Evolutionary conservation across 2,329 filamentous ascomycete species (phyloP).

Genomic region (Tolypocladium endophyticum): DNA sequence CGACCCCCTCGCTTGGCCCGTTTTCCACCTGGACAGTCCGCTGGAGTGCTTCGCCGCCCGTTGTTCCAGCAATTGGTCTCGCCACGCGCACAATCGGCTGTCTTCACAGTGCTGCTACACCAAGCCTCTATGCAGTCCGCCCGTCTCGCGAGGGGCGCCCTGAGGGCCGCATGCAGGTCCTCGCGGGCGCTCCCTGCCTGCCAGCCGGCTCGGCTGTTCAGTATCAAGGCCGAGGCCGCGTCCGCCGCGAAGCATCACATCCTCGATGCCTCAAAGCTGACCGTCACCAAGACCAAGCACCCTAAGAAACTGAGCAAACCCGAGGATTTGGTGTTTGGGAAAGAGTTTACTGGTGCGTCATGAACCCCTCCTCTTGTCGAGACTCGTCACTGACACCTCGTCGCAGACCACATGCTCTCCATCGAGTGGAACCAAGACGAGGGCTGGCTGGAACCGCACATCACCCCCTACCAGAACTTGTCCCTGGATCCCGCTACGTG

Average conservation of each 20-base stretch:
- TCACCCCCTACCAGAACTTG: constrained; percentile 93
- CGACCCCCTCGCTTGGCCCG: background rate
- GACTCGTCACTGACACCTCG: background rate
- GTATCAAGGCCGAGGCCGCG: constrained; percentile 39
- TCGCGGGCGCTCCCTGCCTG: constrained; percentile 22
- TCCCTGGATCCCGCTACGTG: constrained; percentile 92
- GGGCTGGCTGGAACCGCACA: constrained; percentile 75
- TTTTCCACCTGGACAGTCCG: background rate
- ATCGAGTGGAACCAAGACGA: constrained; percentile 82
- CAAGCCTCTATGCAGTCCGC: constrained; percentile 17
- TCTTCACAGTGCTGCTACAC: background rate
- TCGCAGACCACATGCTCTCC: constrained; percentile 86
- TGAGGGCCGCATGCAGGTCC: constrained; percentile 21
- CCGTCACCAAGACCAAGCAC: constrained; percentile 60
- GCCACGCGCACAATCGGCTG: background rate
- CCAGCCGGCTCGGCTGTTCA: constrained; percentile 31
- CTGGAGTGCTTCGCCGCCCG: background rate
- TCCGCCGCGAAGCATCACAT: constrained; percentile 46
- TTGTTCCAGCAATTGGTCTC: background rate
- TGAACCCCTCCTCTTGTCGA: background rate
- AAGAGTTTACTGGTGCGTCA: constrained; percentile 68
- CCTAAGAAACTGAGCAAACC: constrained; percentile 67
- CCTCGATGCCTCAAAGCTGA: constrained; percentile 69
- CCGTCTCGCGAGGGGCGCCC: constrained; percentile 18
- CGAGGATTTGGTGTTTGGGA: constrained; percentile 80